phyloP scores from a whole-genome alignment of 1,139 yeast species.

The Suhomyces atakaporum region DNA sequence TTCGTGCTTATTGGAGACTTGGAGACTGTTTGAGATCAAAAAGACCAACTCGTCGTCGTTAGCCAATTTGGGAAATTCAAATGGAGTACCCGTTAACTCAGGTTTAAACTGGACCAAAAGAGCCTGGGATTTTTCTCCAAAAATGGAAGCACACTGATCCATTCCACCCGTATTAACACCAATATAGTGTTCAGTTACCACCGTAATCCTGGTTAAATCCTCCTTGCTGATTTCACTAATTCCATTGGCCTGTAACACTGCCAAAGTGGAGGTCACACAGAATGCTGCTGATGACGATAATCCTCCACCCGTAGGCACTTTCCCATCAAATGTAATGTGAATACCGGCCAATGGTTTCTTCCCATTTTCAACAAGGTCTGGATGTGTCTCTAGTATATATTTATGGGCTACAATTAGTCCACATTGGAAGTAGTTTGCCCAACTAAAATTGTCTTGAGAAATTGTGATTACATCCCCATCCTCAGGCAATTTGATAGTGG shows the following conservation, averaged over 20 bases:
- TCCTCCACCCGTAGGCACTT: slow-evolving; percentile 75
- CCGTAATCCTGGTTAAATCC: slow-evolving; percentile 61
- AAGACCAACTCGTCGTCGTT: slow-evolving; percentile 47
- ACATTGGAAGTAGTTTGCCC: slow-evolving; percentile 73
- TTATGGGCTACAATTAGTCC: slow-evolving; percentile 64
- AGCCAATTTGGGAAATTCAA: slow-evolving; percentile 50
- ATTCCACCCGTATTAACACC: slow-evolving; percentile 80
- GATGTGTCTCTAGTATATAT: slow-evolving; percentile 40
- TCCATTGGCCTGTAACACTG: slow-evolving; percentile 58
- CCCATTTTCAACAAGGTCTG: slow-evolving; percentile 19
- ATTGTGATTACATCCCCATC: slow-evolving; percentile 48
- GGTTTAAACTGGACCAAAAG: slow-evolving; percentile 66
- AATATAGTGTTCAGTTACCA: slow-evolving; percentile 68
- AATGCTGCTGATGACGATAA: slow-evolving; percentile 74
- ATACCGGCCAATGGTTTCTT: slow-evolving; percentile 44
- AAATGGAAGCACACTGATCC: slow-evolving; percentile 76
- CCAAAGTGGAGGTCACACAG: slow-evolving; percentile 65
- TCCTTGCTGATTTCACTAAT: slow-evolving; percentile 45
- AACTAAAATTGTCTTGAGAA: slow-evolving; percentile 51
- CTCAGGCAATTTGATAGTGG: slow-evolving; percentile 41
- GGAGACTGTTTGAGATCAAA: slow-evolving; percentile 64
- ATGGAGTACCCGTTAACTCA: slow-evolving; percentile 54
- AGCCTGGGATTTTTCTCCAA: slow-evolving; percentile 63
- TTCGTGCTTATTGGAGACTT: slow-evolving; percentile 64
- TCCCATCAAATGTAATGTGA: slow-evolving; percentile 59